Percentiles rank a stretch among this genome's conserved stretches.
phyloP scores from a whole-genome alignment of 306 rosid genomes.

The Castanea sativa region DNA sequence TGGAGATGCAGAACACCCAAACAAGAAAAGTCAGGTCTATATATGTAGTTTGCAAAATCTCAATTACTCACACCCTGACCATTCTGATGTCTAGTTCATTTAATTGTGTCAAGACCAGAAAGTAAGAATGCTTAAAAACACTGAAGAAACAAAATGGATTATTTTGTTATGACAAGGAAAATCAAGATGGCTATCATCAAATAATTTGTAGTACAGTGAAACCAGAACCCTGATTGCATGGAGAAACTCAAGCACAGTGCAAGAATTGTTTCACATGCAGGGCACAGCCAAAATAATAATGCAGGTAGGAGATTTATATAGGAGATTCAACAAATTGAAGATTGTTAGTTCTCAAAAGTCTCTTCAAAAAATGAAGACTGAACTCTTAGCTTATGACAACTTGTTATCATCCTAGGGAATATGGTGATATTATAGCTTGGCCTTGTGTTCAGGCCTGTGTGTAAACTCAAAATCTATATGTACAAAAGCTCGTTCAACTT shows the following conservation, averaged over 20 bases:
- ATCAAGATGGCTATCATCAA: too few species aligned
- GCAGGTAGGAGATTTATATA: background rate
- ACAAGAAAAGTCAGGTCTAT: too few species aligned
- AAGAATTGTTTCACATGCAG: background rate
- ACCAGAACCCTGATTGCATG: too few species aligned
- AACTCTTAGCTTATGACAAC: too few species aligned
- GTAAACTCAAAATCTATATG: slow-evolving; percentile 74
- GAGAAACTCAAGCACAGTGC: background rate
- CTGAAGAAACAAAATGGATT: too few species aligned
- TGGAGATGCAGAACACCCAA: too few species aligned
- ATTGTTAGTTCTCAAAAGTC: background rate
- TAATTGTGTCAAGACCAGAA: background rate
- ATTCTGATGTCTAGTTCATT: background rate
- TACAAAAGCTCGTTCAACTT: slow-evolving; percentile 86
- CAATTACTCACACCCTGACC: too few species aligned
- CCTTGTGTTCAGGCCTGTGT: slow-evolving; percentile 79
- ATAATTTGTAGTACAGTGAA: too few species aligned
- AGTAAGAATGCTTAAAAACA: background rate
- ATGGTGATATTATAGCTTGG: slow-evolving; percentile 23
- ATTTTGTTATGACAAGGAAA: too few species aligned
- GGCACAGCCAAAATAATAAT: background rate
- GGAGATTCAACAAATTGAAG: background rate
- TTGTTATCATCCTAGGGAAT: too few species aligned
- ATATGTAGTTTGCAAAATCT: too few species aligned
- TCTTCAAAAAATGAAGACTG: background rate